Evolutionary conservation across 163 green algal species (phyloP), one percentile per base, ranked within the genome.

Genomic region (Scenedesmus sp.): DNA sequence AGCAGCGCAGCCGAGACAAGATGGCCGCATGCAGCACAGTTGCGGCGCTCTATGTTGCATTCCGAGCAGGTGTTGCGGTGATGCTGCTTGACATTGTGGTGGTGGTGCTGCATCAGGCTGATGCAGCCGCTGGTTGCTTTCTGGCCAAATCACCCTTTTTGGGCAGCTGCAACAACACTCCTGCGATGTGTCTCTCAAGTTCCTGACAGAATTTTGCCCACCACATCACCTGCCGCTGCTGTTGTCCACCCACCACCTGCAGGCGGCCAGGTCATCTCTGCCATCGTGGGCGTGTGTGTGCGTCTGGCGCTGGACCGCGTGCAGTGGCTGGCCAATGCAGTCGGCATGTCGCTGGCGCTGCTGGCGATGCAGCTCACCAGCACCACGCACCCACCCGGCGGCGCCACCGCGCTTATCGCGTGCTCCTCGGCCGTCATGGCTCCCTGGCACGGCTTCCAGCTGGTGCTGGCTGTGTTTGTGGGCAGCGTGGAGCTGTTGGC

Each of bases 381-480:
- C 59, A 97, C 95, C 10, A 94, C 91, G 0, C 95, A 97, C 82
- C 95, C 95, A 26, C 95, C 95, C 93, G 95, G 95, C 46, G 95
- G 95, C 81, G 95, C 95, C 20, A 96, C 94, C 0, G 95, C 95
- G 10, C 94, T 97, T 0, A 96, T 97, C 15, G 95, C 93, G 0
- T 77, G 89, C 62, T 93, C 84, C 0, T 54, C 46, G 5, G 0
- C 56, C n/a, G 16, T 57, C n/a, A 82, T 93, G 8, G 85, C 76
- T 1, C 34, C 91, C 10, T 91, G 87, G 83, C 87, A 95, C 20
- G 95, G 95, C 84, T 97, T 95, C 88, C 91, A 92, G 56, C 94
- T 96, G 73, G 82, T 97, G 56, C 77, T 96, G 15, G 94, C 95
- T 54, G 88, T 97, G 2, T 55, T 82, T 7, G 88, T 96, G 34